Conservation (phyloP, 2,329 filamentous ascomycete species). For the Aspergillus tamarii region DNA sequence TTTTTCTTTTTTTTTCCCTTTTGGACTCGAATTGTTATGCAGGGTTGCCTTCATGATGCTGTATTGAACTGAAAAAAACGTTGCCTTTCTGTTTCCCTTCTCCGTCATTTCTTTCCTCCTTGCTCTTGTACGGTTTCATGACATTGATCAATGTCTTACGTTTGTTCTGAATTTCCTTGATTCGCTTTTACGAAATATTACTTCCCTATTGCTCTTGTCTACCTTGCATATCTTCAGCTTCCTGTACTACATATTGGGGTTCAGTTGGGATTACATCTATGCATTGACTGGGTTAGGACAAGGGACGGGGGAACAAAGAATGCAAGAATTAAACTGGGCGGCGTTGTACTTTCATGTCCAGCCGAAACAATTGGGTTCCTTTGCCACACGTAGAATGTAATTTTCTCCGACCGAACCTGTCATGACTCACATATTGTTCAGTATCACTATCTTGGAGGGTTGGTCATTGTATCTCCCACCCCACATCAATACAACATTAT, state of each 20-base stretch:
- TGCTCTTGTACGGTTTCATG: conserved; percentile 22
- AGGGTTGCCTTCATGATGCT: conserved; percentile 36
- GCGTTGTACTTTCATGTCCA: conserved; percentile 13
- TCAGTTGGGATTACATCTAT: conserved; percentile 27
- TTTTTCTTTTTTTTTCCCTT: conserved; percentile 28
- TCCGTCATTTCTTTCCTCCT: conserved; percentile 24
- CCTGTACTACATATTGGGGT: conserved; percentile 31
- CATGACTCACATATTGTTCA: background rate
- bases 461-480: background rate
- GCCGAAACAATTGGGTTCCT: conserved; percentile 1
- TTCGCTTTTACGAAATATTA: conserved; percentile 23
- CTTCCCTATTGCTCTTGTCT: conserved; percentile 25
- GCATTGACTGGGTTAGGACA: conserved; percentile 27
- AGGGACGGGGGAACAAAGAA: conserved; percentile 20
- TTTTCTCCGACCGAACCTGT: background rate
- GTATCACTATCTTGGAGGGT: background rate
- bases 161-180: conserved; percentile 27
- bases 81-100: conserved; percentile 24
- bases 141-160: conserved; percentile 24
- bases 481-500: background rate
- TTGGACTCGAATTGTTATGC: conserved; percentile 26
- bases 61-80: conserved; percentile 42
- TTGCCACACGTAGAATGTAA: background rate
- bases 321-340: conserved; percentile 28
- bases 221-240: conserved; percentile 26